Evolutionary conservation across 306 rosid genomes (phyloP).

Genomic region (Luffa acutangula): DNA sequence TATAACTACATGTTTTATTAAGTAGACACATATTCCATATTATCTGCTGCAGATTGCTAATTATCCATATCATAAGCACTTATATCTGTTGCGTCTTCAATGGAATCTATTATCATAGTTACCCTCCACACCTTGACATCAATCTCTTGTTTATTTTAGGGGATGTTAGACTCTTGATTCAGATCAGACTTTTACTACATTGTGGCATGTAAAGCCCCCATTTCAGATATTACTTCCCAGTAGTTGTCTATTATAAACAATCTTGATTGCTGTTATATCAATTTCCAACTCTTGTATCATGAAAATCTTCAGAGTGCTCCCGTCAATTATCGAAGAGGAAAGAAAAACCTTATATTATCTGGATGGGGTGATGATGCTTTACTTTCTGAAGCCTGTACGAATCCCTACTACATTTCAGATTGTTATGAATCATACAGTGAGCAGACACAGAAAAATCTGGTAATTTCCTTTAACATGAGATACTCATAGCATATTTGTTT

Average conservation of each 20-base stretch:
- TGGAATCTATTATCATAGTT: neutral
- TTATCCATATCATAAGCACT: neutral
- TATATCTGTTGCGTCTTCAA: neutral
- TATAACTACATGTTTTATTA: neutral
- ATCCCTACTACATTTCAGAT: constrained; percentile 54
- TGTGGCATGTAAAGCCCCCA: neutral
- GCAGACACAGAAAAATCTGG: constrained; percentile 72
- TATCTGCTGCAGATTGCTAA: neutral
- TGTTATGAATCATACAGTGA: constrained; percentile 58
- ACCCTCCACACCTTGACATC: neutral
- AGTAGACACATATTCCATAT: neutral
- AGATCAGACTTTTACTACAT: neutral
- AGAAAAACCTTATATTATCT: constrained; percentile 79
- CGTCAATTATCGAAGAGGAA: constrained; percentile 63
- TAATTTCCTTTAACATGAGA: constrained; percentile 23
- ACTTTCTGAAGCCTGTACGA: constrained; percentile 55
- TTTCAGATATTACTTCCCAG: neutral
- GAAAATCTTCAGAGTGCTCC: constrained; percentile 45
- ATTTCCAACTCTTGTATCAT: constrained; percentile 20
- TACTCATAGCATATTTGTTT: neutral
- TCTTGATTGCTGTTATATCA: constrained; percentile 4
- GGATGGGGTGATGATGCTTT: constrained; percentile 88
- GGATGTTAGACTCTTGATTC: neutral
- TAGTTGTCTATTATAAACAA: neutral
- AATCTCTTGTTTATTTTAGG: neutral